phyloP scores from a whole-genome alignment of 2,329 filamentous ascomycete species.

The Trichoderma sp. region DNA sequence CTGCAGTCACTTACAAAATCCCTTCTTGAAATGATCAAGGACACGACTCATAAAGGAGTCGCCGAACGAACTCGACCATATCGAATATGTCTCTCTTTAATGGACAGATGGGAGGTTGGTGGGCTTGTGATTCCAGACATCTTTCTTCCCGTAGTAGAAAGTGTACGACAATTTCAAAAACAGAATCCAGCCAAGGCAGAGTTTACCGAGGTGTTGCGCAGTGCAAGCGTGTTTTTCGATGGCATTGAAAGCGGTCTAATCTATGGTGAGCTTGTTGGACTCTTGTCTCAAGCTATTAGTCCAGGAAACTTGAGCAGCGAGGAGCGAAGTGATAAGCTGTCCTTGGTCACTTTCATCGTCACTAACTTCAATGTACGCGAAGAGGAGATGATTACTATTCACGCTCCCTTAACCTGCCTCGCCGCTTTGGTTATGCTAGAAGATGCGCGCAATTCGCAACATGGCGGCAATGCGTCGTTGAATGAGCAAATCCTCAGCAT shows the following conservation, averaged over 20 bases:
- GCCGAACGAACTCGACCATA: constrained; percentile 79
- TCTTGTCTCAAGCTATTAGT: constrained; percentile 61
- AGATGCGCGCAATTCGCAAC: constrained; percentile 41
- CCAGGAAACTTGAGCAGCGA: constrained; percentile 42
- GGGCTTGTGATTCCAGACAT: constrained; percentile 83
- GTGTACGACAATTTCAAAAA: constrained; percentile 70
- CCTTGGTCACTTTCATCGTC: constrained; percentile 77
- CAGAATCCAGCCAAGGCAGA: constrained; percentile 63
- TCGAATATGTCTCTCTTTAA: constrained; percentile 86
- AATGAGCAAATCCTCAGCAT: constrained; percentile 44
- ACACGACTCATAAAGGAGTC: constrained; percentile 28
- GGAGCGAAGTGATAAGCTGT: constrained; percentile 61
- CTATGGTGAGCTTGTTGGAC: constrained; percentile 74
- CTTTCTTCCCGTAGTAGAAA: constrained; percentile 81
- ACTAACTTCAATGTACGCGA: constrained; percentile 88
- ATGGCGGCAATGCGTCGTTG: constrained; percentile 31
- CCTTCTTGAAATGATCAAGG: constrained; percentile 71
- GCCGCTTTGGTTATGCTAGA: constrained; percentile 63
- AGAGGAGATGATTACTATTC: constrained; percentile 88
- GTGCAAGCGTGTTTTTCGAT: constrained; percentile 94
- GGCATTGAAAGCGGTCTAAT: constrained; percentile 93
- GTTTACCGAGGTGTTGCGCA: constrained; percentile 83
- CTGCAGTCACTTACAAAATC: constrained; percentile 70
- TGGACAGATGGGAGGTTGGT: constrained; percentile 98
- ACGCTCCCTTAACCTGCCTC: constrained; percentile 68